These are phyloP conservation scores for Leucoagaricus sp. DNA, from an alignment of 1,284 basidiomycete genomes.

Conservation along the genomic window DNA sequence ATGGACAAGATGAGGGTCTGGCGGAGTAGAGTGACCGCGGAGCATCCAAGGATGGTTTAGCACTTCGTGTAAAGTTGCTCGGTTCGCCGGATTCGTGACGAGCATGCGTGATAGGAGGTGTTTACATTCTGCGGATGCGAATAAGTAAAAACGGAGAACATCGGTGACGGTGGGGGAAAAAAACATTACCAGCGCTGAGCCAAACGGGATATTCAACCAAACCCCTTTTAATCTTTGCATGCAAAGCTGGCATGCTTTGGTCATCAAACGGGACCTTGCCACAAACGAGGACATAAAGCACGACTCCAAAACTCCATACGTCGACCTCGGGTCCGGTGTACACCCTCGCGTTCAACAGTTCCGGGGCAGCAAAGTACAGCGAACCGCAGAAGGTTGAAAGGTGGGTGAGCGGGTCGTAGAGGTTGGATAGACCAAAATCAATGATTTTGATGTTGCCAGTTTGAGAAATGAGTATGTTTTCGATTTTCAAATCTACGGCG, in stretches of 20 bases:
- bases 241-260: constrained; percentile 97
- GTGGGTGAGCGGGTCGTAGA: constrained; percentile 86
- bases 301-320: constrained; percentile 98
- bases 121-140: constrained; percentile 78
- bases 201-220: constrained; percentile 97
- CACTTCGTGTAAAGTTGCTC: constrained; percentile 88
- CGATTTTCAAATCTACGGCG: constrained; percentile 88
- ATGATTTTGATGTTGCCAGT: constrained; percentile 99
- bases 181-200: constrained; percentile 81
- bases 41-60: constrained; percentile 94
- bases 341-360: constrained; percentile 93
- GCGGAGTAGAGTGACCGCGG: constrained; percentile 81
- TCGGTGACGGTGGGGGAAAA: constrained; percentile 5
- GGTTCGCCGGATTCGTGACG: constrained; percentile 87
- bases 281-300: constrained; percentile 96
- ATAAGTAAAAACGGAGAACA: constrained; percentile 3
- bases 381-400: constrained; percentile 97
- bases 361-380: constrained; percentile 97
- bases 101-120: constrained; percentile 93
- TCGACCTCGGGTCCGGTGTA: constrained; percentile 99
- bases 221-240: constrained; percentile 98
- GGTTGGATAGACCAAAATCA: constrained; percentile 97
- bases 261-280: constrained; percentile 99
- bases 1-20: constrained; percentile 84
- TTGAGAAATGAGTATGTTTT: constrained; percentile 99